Conservation (phyloP, 371 early-diverging fungal species). For the Funneliformis caledonium region DNA sequence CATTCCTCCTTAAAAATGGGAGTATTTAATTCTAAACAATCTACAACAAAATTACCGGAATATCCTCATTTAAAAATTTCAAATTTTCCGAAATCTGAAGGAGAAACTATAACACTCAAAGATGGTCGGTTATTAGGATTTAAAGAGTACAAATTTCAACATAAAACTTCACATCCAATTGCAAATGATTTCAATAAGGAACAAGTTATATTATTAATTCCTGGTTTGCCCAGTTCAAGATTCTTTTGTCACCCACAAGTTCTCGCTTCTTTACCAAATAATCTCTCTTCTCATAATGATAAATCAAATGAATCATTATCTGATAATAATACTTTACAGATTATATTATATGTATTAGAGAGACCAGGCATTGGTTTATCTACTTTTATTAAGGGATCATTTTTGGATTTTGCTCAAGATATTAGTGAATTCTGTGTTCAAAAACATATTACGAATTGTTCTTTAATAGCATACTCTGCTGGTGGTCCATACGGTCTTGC, state of each 20-base stretch:
- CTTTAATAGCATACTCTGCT: slow-evolving; percentile 34
- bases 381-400: slow-evolving; percentile 27
- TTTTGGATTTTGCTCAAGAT: slow-evolving; percentile 38
- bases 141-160: slow-evolving; percentile 34
- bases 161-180: slow-evolving; percentile 10
- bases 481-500: slow-evolving; percentile 40
- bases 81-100: slow-evolving; percentile 33
- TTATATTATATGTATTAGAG: slow-evolving; percentile 36
- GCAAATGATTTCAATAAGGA: slow-evolving; percentile 12
- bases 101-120: slow-evolving; percentile 33
- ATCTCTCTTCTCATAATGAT: background rate
- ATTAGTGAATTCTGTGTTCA: slow-evolving; percentile 27
- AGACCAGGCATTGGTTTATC: slow-evolving; percentile 41
- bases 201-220: slow-evolving; percentile 34
- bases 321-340: background rate
- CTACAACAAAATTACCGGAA: slow-evolving; percentile 1
- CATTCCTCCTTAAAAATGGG: background rate
- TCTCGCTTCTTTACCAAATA: background rate
- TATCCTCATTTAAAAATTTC: slow-evolving; percentile 19
- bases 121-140: slow-evolving; percentile 36
- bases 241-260: slow-evolving; percentile 38
- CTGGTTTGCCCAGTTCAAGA: slow-evolving; percentile 35
- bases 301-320: background rate
- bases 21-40: background rate
- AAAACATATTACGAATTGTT: slow-evolving; percentile 25